Percentiles rank a stretch among this genome's conserved stretches.
These are phyloP conservation scores for Periconia sp. DNA, from an alignment of 2,329 filamentous ascomycete genomes.

Conservation along the genomic window DNA sequence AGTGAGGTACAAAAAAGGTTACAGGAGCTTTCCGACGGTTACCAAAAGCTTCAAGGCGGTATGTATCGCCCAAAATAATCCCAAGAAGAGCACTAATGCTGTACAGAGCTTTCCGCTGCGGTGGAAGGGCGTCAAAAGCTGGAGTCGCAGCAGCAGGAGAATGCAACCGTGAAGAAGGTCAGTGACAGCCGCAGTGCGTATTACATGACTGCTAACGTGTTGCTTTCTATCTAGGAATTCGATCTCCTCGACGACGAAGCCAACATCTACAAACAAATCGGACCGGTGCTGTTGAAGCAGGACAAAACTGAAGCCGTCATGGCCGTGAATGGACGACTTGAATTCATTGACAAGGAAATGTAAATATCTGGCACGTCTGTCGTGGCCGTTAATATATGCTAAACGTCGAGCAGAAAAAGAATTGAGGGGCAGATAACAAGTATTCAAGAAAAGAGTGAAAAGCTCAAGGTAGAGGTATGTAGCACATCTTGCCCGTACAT, in stretches of 20 bases:
- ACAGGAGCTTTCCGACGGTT: constrained; percentile 83
- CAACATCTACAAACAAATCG: constrained; percentile 93
- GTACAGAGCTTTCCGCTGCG: constrained; percentile 72
- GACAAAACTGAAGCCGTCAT: constrained; percentile 87
- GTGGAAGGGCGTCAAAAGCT: constrained; percentile 85
- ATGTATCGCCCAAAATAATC: constrained; percentile 15
- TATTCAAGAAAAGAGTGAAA: constrained; percentile 65
- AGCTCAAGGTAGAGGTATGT: constrained; percentile 64
- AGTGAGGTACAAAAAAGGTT: constrained; percentile 71
- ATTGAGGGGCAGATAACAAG: constrained; percentile 67
- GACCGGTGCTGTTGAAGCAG: constrained; percentile 91
- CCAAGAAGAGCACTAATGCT: constrained; percentile 14
- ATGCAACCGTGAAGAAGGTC: constrained; percentile 81
- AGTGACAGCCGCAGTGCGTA: constrained; percentile 2
- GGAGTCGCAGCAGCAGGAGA: constrained; percentile 93
- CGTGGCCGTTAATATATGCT: constrained; percentile 1
- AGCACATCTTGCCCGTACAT: not conserved
- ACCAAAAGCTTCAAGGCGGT: constrained; percentile 84
- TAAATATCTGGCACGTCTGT: constrained; percentile 48
- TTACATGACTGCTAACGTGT: not conserved
- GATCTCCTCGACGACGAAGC: constrained; percentile 74
- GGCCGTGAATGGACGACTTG: constrained; percentile 85
- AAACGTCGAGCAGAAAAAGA: constrained; percentile 54
- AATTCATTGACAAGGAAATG: constrained; percentile 95
- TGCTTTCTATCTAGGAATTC: constrained; percentile 68